Evolutionary conservation across 352 stramenopile species (phyloP).

Genomic region (Globisporangium iwayamae): DNA sequence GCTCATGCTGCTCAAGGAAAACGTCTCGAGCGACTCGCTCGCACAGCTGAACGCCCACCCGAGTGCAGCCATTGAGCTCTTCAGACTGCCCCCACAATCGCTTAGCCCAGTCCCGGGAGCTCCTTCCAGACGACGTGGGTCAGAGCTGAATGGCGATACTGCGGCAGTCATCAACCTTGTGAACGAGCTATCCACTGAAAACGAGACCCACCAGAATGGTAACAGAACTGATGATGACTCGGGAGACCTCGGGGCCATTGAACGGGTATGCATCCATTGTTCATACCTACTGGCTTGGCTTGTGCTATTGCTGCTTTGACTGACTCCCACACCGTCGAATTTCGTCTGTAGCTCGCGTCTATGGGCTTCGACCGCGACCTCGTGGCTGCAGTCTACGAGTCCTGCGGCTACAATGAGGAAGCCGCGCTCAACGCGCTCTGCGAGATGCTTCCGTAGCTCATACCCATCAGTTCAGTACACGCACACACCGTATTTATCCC

Average conservation of each 20-base stretch:
- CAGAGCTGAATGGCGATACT: background rate
- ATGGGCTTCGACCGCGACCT: constrained; percentile 63
- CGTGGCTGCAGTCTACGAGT: constrained; percentile 54
- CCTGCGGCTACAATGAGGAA: constrained; percentile 52
- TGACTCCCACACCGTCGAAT: background rate
- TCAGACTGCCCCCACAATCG: constrained; percentile 15
- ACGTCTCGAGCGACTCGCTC: constrained; percentile 31
- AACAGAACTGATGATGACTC: constrained; percentile 10
- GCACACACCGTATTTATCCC: background rate
- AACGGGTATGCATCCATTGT: constrained; percentile 27
- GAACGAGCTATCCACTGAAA: background rate
- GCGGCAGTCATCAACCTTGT: constrained; percentile 19
- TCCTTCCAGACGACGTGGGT: too few relatives aligned
- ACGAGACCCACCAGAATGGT: background rate
- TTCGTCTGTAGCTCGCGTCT: constrained; percentile 34
- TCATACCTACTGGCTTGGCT: background rate
- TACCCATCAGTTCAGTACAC: background rate
- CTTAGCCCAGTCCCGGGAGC: background rate
- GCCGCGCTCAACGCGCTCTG: constrained; percentile 50
- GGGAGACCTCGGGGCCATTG: constrained; percentile 17
- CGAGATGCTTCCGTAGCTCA: constrained; percentile 35
- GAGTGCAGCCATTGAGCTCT: constrained; percentile 28
- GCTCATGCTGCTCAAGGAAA: constrained; percentile 46
- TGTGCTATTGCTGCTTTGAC: background rate
- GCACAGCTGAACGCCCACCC: constrained; percentile 48